Percentiles rank a stretch among this genome's conserved stretches.
phyloP scores from a whole-genome alignment of 257 asterid species.

The Gentiana straminea region DNA sequence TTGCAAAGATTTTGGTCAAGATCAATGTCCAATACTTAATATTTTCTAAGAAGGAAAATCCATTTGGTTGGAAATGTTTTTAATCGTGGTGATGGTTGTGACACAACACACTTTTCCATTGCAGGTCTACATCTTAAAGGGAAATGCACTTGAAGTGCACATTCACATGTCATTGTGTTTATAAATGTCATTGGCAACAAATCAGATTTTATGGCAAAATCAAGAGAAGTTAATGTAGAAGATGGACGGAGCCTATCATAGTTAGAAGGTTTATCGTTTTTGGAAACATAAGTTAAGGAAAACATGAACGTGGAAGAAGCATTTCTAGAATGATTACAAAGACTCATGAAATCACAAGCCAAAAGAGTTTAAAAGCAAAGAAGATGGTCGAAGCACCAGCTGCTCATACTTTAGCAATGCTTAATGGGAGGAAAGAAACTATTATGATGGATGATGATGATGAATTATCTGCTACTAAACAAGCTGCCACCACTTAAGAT shows the following conservation, averaged over 20 bases:
- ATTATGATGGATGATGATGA: conserved; percentile 37
- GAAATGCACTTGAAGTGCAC: no score
- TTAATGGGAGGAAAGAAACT: conserved; percentile 43
- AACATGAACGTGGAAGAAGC: conserved; percentile 83
- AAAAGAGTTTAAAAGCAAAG: conserved; percentile 32
- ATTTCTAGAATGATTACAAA: conserved; percentile 52
- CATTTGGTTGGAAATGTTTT: no score
- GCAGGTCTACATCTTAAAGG: no score
- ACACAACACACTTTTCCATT: no score
- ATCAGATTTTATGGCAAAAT: conserved; percentile 33
- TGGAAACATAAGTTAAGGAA: conserved; percentile 86
- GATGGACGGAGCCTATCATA: conserved; percentile 68
- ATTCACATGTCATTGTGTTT: no score
- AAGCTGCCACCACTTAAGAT: conserved; percentile 17
- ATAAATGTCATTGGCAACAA: conserved; percentile 46
- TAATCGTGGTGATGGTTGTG: no score
- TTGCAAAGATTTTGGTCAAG: no score
- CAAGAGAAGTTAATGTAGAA: conserved; percentile 53
- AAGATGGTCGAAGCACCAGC: background rate
- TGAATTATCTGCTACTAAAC: conserved; percentile 64
- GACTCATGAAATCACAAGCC: conserved; percentile 46
- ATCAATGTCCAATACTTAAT: no score
- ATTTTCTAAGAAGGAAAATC: no score
- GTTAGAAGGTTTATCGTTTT: conserved; percentile 47
- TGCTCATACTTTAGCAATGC: conserved; percentile 5